Conservation (phyloP, 345 rosid species). For the Kernera saxatilis region DNA sequence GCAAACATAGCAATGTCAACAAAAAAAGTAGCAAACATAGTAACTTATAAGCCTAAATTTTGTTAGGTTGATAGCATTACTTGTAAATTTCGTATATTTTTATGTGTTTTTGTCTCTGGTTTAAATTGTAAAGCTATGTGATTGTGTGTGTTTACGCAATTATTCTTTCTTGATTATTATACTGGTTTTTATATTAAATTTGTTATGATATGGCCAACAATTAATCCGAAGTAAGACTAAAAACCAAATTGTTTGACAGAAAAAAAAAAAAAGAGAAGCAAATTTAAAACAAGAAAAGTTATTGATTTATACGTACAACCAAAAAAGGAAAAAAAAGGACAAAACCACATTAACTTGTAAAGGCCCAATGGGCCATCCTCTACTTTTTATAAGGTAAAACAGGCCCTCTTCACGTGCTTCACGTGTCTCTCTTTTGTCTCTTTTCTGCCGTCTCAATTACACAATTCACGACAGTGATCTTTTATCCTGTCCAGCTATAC, state of each 20-base stretch:
- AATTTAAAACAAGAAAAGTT: too few relatives aligned
- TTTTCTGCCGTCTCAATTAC: constrained; percentile 22
- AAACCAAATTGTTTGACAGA: background rate
- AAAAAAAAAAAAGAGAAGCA: too few relatives aligned
- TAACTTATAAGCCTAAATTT: background rate
- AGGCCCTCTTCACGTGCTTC: constrained; percentile 30
- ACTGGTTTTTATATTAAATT: background rate
- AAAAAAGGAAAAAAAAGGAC: constrained; percentile 14
- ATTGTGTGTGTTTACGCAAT: background rate
- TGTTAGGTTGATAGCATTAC: too few relatives aligned
- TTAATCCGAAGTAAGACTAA: background rate
- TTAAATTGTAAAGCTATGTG: background rate
- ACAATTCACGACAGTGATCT: constrained; percentile 21
- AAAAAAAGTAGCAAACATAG: too few relatives aligned
- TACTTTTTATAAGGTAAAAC: background rate
- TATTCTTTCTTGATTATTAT: background rate
- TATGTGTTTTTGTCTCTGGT: too few relatives aligned
- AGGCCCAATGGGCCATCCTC: constrained; percentile 30
- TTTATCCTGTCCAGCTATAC: constrained; percentile 18
- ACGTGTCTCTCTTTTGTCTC: constrained; percentile 24
- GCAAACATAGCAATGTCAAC: too few relatives aligned
- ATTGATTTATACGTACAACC: background rate
- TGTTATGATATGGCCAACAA: background rate
- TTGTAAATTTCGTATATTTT: background rate
- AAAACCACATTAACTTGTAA: constrained; percentile 5